These are phyloP conservation scores for Myrmaecium sp. DNA, from an alignment of 2,329 filamentous ascomycete genomes.

Conservation along the genomic window DNA sequence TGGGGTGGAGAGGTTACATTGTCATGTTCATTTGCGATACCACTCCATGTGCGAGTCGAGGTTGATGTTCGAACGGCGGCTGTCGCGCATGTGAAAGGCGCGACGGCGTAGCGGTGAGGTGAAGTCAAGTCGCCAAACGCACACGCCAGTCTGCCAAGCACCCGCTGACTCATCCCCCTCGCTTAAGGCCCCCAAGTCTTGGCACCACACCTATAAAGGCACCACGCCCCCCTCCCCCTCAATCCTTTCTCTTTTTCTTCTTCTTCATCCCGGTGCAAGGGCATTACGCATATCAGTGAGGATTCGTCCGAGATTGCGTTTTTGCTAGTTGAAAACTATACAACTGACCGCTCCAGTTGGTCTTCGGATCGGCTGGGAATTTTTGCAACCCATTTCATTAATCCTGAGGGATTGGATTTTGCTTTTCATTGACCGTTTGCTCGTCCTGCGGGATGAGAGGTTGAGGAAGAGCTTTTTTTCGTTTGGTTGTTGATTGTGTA, in stretches of 20 bases:
- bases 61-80: too few relatives aligned
- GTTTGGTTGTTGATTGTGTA: too few relatives aligned
- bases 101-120: too few relatives aligned
- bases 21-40: too few relatives aligned
- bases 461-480: slow-evolving; percentile 2
- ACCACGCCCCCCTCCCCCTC: slow-evolving; percentile 2
- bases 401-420: slow-evolving; percentile 9
- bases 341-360: slow-evolving; percentile 59
- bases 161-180: too few relatives aligned
- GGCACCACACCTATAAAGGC: slow-evolving; percentile 7
- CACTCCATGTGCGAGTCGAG: too few relatives aligned
- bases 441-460: background rate
- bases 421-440: slow-evolving; percentile 6
- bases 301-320: slow-evolving; percentile 75
- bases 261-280: slow-evolving; percentile 49
- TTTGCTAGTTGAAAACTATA: slow-evolving; percentile 86
- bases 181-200: background rate
- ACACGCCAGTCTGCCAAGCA: too few relatives aligned
- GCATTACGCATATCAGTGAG: slow-evolving; percentile 74
- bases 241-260: slow-evolving; percentile 21
- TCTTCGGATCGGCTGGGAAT: slow-evolving; percentile 58
- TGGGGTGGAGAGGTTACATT: too few relatives aligned
- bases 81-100: too few relatives aligned
- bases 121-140: too few relatives aligned
- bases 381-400: slow-evolving; percentile 43